phyloP scores from a whole-genome alignment of 1,139 yeast species.

The Yamadazyma aaseri region DNA sequence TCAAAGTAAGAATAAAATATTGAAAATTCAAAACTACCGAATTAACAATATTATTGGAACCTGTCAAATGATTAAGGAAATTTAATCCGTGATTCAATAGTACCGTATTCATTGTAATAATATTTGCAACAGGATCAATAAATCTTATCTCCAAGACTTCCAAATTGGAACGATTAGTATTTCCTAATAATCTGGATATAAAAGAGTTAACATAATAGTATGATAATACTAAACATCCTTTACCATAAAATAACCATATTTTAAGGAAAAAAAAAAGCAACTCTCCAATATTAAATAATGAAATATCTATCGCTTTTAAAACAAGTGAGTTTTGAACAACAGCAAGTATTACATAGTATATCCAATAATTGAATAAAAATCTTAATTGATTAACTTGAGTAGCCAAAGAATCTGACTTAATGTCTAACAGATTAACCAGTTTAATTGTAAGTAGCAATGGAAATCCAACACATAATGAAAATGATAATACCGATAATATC shows the following conservation, averaged over 20 bases:
- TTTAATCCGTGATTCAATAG: conserved; percentile 4
- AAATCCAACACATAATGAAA: conserved; percentile 12
- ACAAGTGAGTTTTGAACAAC: conserved; percentile 15
- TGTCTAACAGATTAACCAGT: conserved; percentile 12
- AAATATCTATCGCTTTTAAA: conserved; percentile 12
- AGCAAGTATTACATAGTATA: conserved; percentile 20
- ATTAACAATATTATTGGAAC: conserved; percentile 11
- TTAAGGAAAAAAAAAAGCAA: conserved; percentile 16
- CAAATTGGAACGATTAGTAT: conserved; percentile 9
- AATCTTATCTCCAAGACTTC: conserved; percentile 15
- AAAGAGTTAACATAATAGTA: conserved; percentile 12
- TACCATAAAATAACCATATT: conserved; percentile 28
- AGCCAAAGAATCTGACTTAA: conserved; percentile 5
- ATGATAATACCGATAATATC: conserved; percentile 3
- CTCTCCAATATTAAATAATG: conserved; percentile 8
- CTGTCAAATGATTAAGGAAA: conserved; percentile 8
- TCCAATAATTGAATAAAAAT: conserved; percentile 28
- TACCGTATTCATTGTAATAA: conserved; percentile 11
- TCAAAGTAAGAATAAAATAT: conserved; percentile 10
- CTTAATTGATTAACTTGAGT: conserved; percentile 13
- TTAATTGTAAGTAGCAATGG: conserved; percentile 19
- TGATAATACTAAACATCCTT: conserved; percentile 24
- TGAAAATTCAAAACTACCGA: conserved; percentile 9
- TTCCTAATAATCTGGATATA: conserved; percentile 4
- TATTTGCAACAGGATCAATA: conserved; percentile 16